phyloP scores from a whole-genome alignment of 2,329 filamentous ascomycete genomes.

The Calonectria hawksworthii region DNA sequence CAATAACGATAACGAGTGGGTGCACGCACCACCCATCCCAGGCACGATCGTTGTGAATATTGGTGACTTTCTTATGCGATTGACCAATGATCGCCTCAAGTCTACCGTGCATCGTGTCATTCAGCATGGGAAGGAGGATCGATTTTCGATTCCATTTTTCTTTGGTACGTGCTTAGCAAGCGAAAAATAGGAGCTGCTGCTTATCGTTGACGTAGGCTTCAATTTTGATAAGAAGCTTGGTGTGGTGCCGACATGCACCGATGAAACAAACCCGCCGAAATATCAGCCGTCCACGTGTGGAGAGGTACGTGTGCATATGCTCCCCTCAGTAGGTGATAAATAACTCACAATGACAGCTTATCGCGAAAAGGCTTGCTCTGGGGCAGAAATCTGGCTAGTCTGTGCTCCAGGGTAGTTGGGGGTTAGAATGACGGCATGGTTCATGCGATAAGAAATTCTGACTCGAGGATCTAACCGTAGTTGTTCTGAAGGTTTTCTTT shows the following conservation, averaged over 20 bases:
- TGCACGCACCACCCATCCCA: slow-evolving; percentile 39
- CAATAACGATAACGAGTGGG: slow-evolving; percentile 39
- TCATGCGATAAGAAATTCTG: too few species aligned
- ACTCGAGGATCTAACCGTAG: background rate
- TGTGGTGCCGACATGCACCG: background rate
- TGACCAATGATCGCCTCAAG: slow-evolving; percentile 42
- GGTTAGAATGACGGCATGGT: background rate
- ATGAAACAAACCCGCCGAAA: background rate
- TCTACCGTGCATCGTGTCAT: slow-evolving; percentile 62
- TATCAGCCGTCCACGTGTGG: background rate
- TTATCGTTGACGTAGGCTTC: background rate
- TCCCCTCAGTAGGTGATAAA: background rate
- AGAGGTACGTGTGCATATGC: background rate
- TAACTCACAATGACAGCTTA: background rate
- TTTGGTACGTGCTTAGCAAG: slow-evolving; percentile 59
- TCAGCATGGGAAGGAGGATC: slow-evolving; percentile 55
- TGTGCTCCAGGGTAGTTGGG: background rate
- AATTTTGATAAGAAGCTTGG: background rate
- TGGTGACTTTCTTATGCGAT: slow-evolving; percentile 44
- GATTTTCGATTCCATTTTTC: slow-evolving; percentile 70
- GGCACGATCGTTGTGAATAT: slow-evolving; percentile 47
- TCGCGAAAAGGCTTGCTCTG: background rate
- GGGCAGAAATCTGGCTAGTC: background rate
- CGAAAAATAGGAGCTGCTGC: background rate
- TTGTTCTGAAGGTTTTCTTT: background rate